Conservation (phyloP, 805 yeast genomes). For the Kodamaea restingae region DNA sequence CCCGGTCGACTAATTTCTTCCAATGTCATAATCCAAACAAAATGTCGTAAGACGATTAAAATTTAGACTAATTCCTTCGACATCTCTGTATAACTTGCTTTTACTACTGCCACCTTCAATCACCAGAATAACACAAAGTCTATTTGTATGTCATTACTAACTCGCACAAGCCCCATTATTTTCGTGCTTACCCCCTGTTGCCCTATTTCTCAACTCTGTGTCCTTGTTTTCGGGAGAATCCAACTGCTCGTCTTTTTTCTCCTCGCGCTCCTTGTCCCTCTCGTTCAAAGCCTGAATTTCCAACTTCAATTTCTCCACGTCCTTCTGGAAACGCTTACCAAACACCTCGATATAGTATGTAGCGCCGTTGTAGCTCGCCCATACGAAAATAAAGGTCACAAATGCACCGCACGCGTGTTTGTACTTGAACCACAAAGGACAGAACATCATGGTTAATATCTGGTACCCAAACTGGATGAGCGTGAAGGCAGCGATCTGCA, state of each 20-base stretch:
- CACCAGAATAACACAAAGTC: no score
- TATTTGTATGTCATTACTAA: no score
- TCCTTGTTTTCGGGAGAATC: not conserved
- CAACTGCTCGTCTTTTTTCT: not conserved
- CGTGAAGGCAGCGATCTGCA: constrained; percentile 85
- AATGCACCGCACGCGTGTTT: constrained; percentile 65
- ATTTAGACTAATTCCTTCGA: no score
- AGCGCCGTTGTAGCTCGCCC: constrained; percentile 91
- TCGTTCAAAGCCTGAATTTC: constrained; percentile 66
- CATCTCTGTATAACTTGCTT: no score
- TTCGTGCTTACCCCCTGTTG: not conserved
- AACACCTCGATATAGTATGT: constrained; percentile 89
- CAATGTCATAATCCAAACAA: no score
- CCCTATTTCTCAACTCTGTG: not conserved
- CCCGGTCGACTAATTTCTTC: no score
- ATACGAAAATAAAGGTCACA: constrained; percentile 65
- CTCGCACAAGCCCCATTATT: not conserved
- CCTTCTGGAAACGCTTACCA: constrained; percentile 86
- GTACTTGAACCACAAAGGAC: constrained; percentile 82
- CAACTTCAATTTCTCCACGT: constrained; percentile 62
- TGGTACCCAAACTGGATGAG: constrained; percentile 85
- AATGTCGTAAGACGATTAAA: no score
- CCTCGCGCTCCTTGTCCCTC: constrained; percentile 6
- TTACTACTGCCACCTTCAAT: no score
- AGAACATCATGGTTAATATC: constrained; percentile 76